These are phyloP conservation scores for Colletotrichum gloeosporioides DNA, from an alignment of 2,329 filamentous ascomycete species.

Conservation along the genomic window DNA sequence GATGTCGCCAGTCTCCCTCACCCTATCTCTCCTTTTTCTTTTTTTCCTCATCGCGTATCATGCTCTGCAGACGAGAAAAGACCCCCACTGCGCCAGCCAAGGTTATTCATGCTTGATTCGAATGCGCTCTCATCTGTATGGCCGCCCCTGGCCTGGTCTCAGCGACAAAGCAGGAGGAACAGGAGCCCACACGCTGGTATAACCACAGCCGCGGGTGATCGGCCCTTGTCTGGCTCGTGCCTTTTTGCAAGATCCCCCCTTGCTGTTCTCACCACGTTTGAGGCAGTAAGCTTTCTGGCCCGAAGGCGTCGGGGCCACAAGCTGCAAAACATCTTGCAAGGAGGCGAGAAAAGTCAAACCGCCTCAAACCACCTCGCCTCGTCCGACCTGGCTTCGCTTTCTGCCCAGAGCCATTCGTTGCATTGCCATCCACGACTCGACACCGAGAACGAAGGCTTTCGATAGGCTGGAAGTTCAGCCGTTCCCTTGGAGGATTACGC, in stretches of 20 bases:
- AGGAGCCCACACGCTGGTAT: background rate
- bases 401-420: background rate
- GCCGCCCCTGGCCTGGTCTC: conserved; percentile 2
- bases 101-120: conserved; percentile 15
- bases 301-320: background rate
- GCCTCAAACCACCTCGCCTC: conserved; percentile 6
- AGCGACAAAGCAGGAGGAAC: background rate
- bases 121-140: background rate
- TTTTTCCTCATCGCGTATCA: background rate
- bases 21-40: background rate
- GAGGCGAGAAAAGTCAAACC: conserved; percentile 4
- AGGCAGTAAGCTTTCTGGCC: conserved; percentile 5
- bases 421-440: background rate
- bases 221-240: conserved; percentile 8
- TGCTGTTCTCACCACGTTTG: background rate
- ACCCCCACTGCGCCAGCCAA: background rate
- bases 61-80: background rate
- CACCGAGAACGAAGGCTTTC: background rate
- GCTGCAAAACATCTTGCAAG: conserved; percentile 5
- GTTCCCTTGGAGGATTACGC: background rate
- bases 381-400: background rate
- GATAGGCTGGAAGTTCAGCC: background rate
- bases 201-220: background rate
- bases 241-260: background rate
- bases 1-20: background rate